A percentile compares a stretch with the other conserved stretches of the same genome.
Conservation (phyloP, 2,329 filamentous ascomycete species). For the Alternaria gaisen region DNA sequence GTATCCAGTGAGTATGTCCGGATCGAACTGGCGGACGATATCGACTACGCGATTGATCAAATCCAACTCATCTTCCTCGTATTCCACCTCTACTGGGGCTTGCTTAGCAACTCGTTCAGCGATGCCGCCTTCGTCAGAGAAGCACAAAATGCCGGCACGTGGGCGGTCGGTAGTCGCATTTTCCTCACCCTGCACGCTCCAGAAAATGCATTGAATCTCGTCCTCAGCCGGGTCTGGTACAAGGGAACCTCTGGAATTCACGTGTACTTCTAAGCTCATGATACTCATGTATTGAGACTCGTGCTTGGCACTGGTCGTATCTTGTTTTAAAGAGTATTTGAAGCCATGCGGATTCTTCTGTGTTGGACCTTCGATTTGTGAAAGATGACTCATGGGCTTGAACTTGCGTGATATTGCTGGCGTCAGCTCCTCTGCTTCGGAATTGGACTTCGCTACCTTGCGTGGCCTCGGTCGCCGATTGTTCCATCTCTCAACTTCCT, state of each 20-base stretch:
- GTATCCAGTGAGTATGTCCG: conserved; percentile 92
- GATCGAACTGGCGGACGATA: conserved; percentile 83
- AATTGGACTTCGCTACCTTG: conserved; percentile 14
- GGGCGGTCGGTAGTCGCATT: conserved; percentile 63
- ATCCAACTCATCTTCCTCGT: conserved; percentile 83
- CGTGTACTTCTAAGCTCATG: conserved; percentile 92
- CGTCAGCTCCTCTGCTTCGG: conserved; percentile 10
- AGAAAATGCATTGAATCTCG: conserved; percentile 87
- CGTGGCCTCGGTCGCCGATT: conserved; percentile 42
- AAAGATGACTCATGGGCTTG: conserved; percentile 58
- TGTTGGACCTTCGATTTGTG: conserved; percentile 89
- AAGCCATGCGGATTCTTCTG: conserved; percentile 83
- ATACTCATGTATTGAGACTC: conserved; percentile 95
- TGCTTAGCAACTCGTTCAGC: conserved; percentile 70
- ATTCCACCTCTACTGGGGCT: conserved; percentile 69
- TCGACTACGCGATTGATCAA: conserved; percentile 86
- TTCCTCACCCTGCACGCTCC: conserved; percentile 84
- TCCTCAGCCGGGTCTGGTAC: conserved; percentile 91
- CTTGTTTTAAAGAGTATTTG: conserved; percentile 82
- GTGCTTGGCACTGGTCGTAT: conserved; percentile 79
- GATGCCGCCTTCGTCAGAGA: conserved; percentile 70
- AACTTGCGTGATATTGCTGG: conserved; percentile 24
- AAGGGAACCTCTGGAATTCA: conserved; percentile 82
- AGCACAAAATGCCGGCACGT: conserved; percentile 75
- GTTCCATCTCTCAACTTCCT: conserved; percentile 77